Evolutionary conservation across 2,329 filamentous ascomycete genomes (phyloP), one percentile per base, ranked within the genome.

Genomic region (Colletotrichum viniferum): DNA sequence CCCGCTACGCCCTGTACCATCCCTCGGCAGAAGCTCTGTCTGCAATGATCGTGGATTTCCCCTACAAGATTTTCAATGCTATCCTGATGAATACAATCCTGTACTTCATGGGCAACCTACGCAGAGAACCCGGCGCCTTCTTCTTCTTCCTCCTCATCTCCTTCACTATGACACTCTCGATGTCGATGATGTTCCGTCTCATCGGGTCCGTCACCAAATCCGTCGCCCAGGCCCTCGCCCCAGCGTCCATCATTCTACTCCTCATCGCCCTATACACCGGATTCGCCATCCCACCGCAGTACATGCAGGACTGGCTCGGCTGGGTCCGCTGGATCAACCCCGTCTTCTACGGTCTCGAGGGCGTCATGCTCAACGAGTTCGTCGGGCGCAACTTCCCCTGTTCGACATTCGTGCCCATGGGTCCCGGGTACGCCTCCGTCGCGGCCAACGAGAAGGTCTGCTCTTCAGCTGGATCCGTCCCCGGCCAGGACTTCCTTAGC

Each of bases 301-400:
- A 93, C 79, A 94, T 91, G 90, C 86, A 79, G 2, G 13, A 56
- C 24, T 79, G 79, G 80, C 52, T 90, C 13, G 89, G 89, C 2
- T 94, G 92, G 91, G 88, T 90, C 26, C 85, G 90, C 32, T 94
- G 92, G 92, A 90, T 94, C 71, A 91, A 90, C 67, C 81, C 92
- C 3, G 88, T 93, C 13, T 89, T 87, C 4, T 94, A 94, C 76
- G 91, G 87, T 0, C 93, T 94, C 78, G 92, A 94, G 78, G 85
- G 87, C 2, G 84, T 94, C 12, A 89, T 92, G 86, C 83, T 90
- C 70, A 94, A 93, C 79, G 93, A 94, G 77, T 90, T 91, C 68
- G 83, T 86, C 26, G 85, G 86, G 12, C 85, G 84, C 13, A 77
- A 83, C 4, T 90, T 89, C 48, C 79, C 82, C 0, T 93, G 91